Evolutionary conservation across 306 rosid species (phyloP).

Genomic region (Astragalus membranaceus): DNA sequence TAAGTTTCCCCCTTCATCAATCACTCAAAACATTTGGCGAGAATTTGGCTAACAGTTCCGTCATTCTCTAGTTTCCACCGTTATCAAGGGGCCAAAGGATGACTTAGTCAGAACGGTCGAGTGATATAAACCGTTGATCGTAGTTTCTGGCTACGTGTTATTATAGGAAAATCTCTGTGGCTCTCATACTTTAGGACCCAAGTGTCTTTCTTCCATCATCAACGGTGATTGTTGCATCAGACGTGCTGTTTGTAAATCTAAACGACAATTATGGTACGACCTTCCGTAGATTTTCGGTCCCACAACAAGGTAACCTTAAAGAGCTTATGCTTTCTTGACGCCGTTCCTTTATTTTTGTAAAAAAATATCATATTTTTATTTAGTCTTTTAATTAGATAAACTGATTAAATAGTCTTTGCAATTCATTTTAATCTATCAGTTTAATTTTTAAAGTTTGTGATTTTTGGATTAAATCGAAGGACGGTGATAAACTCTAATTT

Average conservation of each 20-base stretch:
- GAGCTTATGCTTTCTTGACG: background rate
- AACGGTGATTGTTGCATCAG: background rate
- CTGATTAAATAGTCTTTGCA: too few relatives aligned
- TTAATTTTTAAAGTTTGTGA: too few relatives aligned
- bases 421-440: too few relatives aligned
- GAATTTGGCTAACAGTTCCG: background rate
- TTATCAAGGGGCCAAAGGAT: too few relatives aligned
- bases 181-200: background rate
- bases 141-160: conserved; percentile 8
- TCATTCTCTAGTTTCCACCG: background rate
- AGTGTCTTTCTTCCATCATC: background rate
- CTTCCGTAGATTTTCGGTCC: background rate
- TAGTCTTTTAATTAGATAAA: too few relatives aligned
- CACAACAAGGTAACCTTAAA: background rate
- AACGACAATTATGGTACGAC: background rate
- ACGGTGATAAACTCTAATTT: too few relatives aligned
- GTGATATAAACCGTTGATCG: background rate
- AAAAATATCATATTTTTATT: too few relatives aligned
- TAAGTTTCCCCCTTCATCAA: too few relatives aligned
- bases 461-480: too few relatives aligned
- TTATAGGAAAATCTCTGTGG: background rate
- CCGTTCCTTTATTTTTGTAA: background rate
- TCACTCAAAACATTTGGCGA: too few relatives aligned
- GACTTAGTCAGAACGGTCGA: background rate
- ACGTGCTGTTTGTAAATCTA: background rate